Evolutionary conservation across 2,329 filamentous ascomycete genomes (phyloP).

Genomic region (Nigrospora oryzae): DNA sequence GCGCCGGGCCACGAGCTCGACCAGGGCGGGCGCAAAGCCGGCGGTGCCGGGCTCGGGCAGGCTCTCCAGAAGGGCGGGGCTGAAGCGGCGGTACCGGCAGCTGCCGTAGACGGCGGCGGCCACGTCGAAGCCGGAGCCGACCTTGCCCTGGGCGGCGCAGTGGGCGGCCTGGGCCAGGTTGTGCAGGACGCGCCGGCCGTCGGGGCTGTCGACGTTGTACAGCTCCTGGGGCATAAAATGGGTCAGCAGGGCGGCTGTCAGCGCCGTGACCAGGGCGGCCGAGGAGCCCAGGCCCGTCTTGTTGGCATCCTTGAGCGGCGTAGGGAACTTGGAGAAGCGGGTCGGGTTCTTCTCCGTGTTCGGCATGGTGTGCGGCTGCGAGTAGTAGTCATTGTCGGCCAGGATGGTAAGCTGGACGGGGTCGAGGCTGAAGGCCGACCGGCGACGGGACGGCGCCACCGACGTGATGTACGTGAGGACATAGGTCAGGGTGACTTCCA

Average conservation of each 20-base stretch:
- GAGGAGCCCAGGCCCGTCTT: slow-evolving; percentile 96
- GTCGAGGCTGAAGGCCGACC: slow-evolving; percentile 42
- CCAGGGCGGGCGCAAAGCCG: slow-evolving; percentile 59
- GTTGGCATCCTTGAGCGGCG: slow-evolving; percentile 69
- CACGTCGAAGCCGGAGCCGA: slow-evolving; percentile 93
- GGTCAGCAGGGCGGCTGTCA: slow-evolving; percentile 68
- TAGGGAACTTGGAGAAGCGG: slow-evolving; percentile 71
- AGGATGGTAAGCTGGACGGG: slow-evolving; percentile 76
- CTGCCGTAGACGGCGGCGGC: slow-evolving; percentile 88
- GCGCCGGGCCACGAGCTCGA: slow-evolving; percentile 51
- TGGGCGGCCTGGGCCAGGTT: slow-evolving; percentile 92
- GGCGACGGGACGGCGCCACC: slow-evolving; percentile 21
- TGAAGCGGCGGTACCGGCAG: slow-evolving; percentile 88
- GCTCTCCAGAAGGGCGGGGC: slow-evolving; percentile 60
- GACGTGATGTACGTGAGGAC: slow-evolving; percentile 70
- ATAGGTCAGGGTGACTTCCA: slow-evolving; percentile 86
- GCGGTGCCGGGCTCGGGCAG: slow-evolving; percentile 59
- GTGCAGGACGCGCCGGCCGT: slow-evolving; percentile 60
- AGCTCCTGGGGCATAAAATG: slow-evolving; percentile 56
- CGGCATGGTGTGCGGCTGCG: slow-evolving; percentile 42
- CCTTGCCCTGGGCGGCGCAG: slow-evolving; percentile 92
- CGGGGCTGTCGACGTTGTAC: slow-evolving; percentile 48
- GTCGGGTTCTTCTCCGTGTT: slow-evolving; percentile 17
- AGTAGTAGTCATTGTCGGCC: slow-evolving; percentile 96
- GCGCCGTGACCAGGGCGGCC: slow-evolving; percentile 82